phyloP scores from a whole-genome alignment of 1,139 yeast genomes.

The Arxiozyma telluris region DNA sequence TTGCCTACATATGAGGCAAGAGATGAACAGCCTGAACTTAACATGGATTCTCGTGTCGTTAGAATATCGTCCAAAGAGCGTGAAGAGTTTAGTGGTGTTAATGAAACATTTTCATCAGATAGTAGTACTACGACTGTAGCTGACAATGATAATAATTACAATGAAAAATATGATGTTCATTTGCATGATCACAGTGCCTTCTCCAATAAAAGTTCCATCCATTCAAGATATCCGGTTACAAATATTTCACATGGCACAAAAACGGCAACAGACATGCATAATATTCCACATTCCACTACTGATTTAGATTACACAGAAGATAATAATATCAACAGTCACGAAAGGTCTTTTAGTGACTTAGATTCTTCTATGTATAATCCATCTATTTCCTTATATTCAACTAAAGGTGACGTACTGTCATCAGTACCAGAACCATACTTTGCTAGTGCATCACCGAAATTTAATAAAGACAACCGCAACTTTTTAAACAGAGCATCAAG shows the following conservation, averaged over 20 bases:
- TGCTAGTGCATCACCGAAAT: background rate
- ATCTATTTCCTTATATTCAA: constrained; percentile 7
- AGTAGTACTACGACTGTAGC: background rate
- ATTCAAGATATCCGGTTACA: background rate
- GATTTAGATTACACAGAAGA: background rate
- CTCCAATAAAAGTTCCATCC: background rate
- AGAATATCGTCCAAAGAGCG: constrained; percentile 31
- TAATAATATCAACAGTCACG: background rate
- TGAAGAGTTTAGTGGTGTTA: constrained; percentile 7
- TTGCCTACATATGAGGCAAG: constrained; percentile 60
- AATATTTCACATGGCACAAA: background rate
- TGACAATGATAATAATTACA: background rate
- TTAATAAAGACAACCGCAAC: background rate
- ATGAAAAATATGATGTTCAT: background rate
- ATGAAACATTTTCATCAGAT: constrained; percentile 2
- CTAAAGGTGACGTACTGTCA: constrained; percentile 3
- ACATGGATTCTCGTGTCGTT: constrained; percentile 68
- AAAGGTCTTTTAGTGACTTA: background rate
- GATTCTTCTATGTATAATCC: constrained; percentile 2
- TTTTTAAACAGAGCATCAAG: background rate
- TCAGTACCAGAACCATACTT: constrained; percentile 1
- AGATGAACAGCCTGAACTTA: constrained; percentile 73
- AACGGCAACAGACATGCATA: background rate
- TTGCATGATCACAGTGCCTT: background rate
- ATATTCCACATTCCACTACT: background rate